Evolutionary conservation across 345 rosid genomes (phyloP).

Genomic region (Eucalyptus pauciflora): DNA sequence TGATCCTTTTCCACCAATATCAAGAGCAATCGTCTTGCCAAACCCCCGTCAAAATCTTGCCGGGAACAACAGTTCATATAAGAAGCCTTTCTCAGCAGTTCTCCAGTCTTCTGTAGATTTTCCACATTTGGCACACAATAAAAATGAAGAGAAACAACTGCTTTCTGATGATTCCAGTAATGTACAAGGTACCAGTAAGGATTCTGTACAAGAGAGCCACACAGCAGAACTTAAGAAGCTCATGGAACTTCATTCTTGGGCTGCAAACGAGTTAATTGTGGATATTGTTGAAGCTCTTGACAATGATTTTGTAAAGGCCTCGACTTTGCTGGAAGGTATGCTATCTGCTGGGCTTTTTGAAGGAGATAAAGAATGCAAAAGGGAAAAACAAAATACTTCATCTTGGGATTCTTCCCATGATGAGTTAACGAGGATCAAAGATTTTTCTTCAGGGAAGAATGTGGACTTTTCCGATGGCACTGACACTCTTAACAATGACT

Average conservation of each 20-base stretch:
- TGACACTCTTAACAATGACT: slow-evolving; percentile 17
- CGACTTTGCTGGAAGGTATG: slow-evolving; percentile 45
- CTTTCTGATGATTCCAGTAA: neutral
- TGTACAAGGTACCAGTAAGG: neutral
- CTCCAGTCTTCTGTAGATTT: slow-evolving; percentile 21
- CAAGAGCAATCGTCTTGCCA: slow-evolving; percentile 5
- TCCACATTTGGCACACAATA: slow-evolving; percentile 15
- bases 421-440: neutral
- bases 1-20: slow-evolving; percentile 73
- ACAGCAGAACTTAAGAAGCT: slow-evolving; percentile 25
- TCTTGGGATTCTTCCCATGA: neutral
- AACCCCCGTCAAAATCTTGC: slow-evolving; percentile 2
- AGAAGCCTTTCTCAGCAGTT: slow-evolving; percentile 42
- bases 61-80: slow-evolving; percentile 2
- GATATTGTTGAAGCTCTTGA: slow-evolving; percentile 40
- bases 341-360: slow-evolving; percentile 1
- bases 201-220: neutral
- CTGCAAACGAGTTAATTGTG: slow-evolving; percentile 49
- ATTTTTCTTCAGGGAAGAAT: neutral
- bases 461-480: slow-evolving; percentile 5
- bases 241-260: slow-evolving; percentile 41
- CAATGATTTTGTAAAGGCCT: slow-evolving; percentile 41
- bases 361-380: slow-evolving; percentile 3
- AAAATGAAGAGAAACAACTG: neutral
- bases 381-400: neutral